Conservation (phyloP, 108 stramenopile genomes). For the Conticribra weissflogii region DNA sequence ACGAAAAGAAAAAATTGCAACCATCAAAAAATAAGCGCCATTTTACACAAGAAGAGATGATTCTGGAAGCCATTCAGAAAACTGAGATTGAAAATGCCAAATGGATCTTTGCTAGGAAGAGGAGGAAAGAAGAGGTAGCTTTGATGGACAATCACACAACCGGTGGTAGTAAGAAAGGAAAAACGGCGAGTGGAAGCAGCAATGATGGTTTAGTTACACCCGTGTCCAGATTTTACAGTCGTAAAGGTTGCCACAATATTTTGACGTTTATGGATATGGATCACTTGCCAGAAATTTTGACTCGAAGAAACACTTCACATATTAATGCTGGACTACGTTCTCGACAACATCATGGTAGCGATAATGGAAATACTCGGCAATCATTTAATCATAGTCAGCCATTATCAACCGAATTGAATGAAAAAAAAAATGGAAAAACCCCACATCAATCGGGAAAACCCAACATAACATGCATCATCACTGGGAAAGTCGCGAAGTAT, state of each 20-base stretch:
- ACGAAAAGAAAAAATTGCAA: conserved; percentile 23
- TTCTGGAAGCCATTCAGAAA: conserved; percentile 72
- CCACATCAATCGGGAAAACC: conserved; percentile 10
- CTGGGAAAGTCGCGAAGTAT: conserved; percentile 80
- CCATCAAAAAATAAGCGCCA: conserved; percentile 44
- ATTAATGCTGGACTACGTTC: not conserved
- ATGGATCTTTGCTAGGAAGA: conserved; percentile 37
- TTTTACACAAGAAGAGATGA: conserved; percentile 82
- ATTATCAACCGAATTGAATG: no score
- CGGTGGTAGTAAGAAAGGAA: not conserved
- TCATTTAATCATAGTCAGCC: not conserved
- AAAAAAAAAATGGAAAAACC: not conserved
- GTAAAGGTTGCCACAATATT: conserved; percentile 74
- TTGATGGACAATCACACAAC: conserved; percentile 31
- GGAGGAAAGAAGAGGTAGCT: conserved; percentile 17
- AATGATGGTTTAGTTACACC: no score
- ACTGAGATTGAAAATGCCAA: conserved; percentile 81
- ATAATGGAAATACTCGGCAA: not conserved
- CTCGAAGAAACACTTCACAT: conserved; percentile 16
- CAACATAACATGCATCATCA: conserved; percentile 67
- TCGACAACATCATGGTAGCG: not conserved
- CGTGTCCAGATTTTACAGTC: conserved; percentile 63
- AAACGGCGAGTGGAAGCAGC: not conserved
- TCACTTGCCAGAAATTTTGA: conserved; percentile 72
- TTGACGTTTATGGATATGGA: conserved; percentile 89